Conservation (phyloP, 345 rosid genomes). For the Mangifera indica region DNA sequence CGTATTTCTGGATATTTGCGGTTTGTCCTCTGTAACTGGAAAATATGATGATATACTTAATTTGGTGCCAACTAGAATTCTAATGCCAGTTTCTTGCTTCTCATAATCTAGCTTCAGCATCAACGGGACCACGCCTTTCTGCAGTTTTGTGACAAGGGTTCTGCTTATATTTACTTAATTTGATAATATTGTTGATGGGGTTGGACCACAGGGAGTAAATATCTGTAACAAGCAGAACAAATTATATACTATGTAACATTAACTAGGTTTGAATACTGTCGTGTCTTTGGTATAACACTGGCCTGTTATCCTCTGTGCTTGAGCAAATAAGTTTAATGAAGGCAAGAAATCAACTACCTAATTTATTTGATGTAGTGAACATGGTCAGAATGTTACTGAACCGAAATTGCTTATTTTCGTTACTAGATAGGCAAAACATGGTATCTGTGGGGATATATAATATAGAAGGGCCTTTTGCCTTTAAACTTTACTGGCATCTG, state of each 20-base stretch:
- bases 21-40: neutral
- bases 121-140: conserved; percentile 17
- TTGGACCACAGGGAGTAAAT: conserved; percentile 7
- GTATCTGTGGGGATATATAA: conserved; percentile 3
- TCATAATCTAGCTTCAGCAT: neutral
- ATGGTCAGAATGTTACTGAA: neutral
- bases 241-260: neutral
- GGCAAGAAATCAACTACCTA: neutral
- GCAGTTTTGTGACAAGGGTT: neutral
- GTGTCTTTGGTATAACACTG: neutral
- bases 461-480: neutral
- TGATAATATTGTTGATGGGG: neutral
- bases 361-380: neutral
- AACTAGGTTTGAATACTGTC: neutral
- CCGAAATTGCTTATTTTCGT: neutral
- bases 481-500: neutral
- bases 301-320: neutral
- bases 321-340: neutral
- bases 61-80: conserved; percentile 13
- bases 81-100: conserved; percentile 15
- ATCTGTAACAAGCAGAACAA: conserved; percentile 6
- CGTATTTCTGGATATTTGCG: neutral
- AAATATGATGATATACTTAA: neutral
- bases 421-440: neutral
- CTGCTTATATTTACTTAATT: neutral